Percentiles rank a stretch among this genome's conserved stretches.
Conservation (phyloP, 2,329 filamentous ascomycete species). For the Pezicula neosporulosa region DNA sequence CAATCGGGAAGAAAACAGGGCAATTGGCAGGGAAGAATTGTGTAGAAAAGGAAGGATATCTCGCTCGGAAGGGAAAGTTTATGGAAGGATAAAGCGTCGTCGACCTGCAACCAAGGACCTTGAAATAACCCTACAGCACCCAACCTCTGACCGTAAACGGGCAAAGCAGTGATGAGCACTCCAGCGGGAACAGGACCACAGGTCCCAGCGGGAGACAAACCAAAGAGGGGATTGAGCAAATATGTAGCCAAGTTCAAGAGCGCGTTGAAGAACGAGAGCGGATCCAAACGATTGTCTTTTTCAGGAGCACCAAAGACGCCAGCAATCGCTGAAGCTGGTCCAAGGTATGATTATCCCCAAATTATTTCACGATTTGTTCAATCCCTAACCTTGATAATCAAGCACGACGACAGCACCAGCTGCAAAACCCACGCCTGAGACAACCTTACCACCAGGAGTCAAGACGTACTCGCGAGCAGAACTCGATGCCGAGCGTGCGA, state of each 20-base stretch:
- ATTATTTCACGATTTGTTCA: too few species aligned
- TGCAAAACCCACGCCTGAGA: neutral
- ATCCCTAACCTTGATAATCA: neutral
- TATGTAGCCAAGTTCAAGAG: constrained; percentile 4
- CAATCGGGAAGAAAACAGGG: too few species aligned
- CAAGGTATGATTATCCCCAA: neutral
- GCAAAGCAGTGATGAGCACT: neutral
- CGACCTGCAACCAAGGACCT: too few species aligned
- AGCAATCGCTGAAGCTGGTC: neutral
- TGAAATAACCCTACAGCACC: too few species aligned
- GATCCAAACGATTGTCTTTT: neutral
- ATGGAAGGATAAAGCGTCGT: too few species aligned
- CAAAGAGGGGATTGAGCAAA: constrained; percentile 1
- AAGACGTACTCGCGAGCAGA: constrained; percentile 6
- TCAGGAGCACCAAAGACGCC: neutral
- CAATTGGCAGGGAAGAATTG: too few species aligned
- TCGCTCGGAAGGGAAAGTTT: too few species aligned
- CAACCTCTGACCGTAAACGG: neutral
- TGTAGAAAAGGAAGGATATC: too few species aligned
- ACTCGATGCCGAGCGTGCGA: constrained; percentile 27
- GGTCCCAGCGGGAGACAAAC: neutral
- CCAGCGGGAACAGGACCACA: constrained; percentile 2
- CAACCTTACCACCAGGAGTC: neutral
- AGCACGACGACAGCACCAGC: neutral
- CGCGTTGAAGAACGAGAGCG: neutral